A percentile compares a stretch with the other conserved stretches of the same genome.
Conservation (phyloP, 202 grass and related monocot genomes). For the Schoenoplectus triqueter region DNA sequence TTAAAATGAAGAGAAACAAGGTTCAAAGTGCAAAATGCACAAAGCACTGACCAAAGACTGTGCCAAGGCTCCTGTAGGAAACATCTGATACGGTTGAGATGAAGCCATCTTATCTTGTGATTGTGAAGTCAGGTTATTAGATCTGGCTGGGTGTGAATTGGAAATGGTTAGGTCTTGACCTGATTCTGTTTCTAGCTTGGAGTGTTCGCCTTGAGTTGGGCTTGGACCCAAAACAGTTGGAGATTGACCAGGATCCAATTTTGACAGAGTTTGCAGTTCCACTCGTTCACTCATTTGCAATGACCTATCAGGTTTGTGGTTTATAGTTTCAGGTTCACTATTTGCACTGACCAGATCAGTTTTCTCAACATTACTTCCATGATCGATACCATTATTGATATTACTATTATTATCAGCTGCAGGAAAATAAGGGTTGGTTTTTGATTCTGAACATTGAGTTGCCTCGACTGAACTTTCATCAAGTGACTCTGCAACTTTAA, state of each 20-base stretch:
- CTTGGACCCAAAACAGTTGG: conserved; percentile 45
- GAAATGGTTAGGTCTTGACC: conserved; percentile 47
- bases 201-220: conserved; percentile 23
- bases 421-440: neutral
- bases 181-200: conserved; percentile 36
- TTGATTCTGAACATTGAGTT: conserved; percentile 16
- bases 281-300: conserved; percentile 39
- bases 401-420: conserved; percentile 6
- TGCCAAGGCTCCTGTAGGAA: conserved; percentile 4
- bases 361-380: conserved; percentile 22
- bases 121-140: conserved; percentile 44
- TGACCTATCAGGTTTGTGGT: neutral
- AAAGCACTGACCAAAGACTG: conserved; percentile 12
- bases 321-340: conserved; percentile 17
- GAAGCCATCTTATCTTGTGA: conserved; percentile 49
- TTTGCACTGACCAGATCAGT: neutral
- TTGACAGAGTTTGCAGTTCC: conserved; percentile 42
- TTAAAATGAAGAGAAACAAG: neutral
- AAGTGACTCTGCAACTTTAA: neutral
- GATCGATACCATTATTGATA: neutral
- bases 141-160: conserved; percentile 45
- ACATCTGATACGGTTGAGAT: conserved; percentile 51
- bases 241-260: conserved; percentile 39
- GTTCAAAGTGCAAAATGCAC: neutral
- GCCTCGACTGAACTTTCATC: neutral